Evolutionary conservation across 2,329 filamentous ascomycete genomes (phyloP).

Genomic region (Neofusicoccum umdonicola): DNA sequence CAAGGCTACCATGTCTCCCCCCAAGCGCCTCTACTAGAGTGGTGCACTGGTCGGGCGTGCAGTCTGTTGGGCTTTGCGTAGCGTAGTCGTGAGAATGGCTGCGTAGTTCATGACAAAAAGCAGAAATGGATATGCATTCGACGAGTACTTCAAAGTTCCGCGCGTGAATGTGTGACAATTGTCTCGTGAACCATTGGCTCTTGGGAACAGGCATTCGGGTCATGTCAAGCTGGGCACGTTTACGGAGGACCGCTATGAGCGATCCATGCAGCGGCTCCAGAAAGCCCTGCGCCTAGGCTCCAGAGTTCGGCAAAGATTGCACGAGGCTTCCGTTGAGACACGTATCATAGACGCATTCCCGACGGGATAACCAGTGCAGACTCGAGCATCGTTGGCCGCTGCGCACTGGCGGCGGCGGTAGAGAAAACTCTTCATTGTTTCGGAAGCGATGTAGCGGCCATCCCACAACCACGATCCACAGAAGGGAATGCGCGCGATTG

Average conservation of each 20-base stretch:
- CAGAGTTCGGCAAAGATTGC: too few species aligned
- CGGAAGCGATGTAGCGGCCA: conserved; percentile 36
- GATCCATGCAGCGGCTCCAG: too few species aligned
- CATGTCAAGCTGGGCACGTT: too few species aligned
- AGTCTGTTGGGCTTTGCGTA: conserved; percentile 15
- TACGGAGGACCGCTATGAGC: too few species aligned
- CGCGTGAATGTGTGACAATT: too few species aligned
- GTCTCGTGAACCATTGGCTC: too few species aligned
- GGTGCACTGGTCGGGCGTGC: conserved; percentile 1
- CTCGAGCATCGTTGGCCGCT: too few species aligned
- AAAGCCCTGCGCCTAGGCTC: too few species aligned
- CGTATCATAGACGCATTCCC: too few species aligned
- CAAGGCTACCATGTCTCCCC: conserved; percentile 99
- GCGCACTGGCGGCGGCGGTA: too few species aligned
- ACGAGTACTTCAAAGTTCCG: background rate
- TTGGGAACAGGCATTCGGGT: background rate
- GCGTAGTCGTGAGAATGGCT: background rate
- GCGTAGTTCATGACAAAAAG: background rate
- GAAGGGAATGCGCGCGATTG: conserved; percentile 38
- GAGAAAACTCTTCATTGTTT: background rate
- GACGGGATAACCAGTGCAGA: too few species aligned
- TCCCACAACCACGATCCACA: conserved; percentile 44
- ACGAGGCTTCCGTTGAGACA: too few species aligned
- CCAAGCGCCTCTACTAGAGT: conserved; percentile 91
- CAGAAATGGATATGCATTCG: conserved; percentile 10